Conservation (phyloP, 169 alveolate genomes). For the Cryptosporidium parvum region DNA sequence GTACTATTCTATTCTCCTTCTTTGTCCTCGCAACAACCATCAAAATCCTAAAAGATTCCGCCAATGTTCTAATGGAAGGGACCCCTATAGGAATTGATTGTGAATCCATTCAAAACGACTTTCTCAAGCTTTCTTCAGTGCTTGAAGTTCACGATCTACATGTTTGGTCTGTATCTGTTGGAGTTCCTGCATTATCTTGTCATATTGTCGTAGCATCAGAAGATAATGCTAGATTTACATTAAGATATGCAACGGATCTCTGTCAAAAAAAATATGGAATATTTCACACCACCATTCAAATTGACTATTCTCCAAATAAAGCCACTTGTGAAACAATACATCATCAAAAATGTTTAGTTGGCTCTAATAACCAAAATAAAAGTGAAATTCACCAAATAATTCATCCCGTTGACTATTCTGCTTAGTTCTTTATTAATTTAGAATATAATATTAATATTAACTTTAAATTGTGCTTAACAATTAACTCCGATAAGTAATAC, state of each 20-base stretch:
- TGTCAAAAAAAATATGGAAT: constrained; percentile 87
- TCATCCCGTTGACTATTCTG: not conserved
- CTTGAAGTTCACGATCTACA: constrained; percentile 95
- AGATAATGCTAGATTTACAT: constrained; percentile 78
- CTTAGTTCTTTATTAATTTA: not conserved
- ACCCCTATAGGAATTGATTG: constrained; percentile 90
- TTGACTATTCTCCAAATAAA: constrained; percentile 84
- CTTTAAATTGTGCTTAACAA: not conserved
- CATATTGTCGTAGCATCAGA: constrained; percentile 90
- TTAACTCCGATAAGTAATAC: not conserved
- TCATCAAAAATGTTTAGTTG: constrained; percentile 83
- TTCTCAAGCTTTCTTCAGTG: constrained; percentile 89
- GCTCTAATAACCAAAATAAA: constrained; percentile 1
- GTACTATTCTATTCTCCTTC: constrained; percentile 93
- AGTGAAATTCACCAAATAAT: not conserved
- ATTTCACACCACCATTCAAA: constrained; percentile 89
- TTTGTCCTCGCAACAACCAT: constrained; percentile 93
- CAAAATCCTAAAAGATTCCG: constrained; percentile 91
- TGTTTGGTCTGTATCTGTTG: constrained; percentile 95
- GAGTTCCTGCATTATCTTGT: constrained; percentile 91
- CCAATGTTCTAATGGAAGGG: constrained; percentile 95
- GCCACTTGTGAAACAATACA: constrained; percentile 85
- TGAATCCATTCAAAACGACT: constrained; percentile 85
- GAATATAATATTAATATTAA: too few relatives aligned
- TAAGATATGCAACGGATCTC: constrained; percentile 85